Evolutionary conservation across 1,139 yeast species (phyloP).

Genomic region (Yamadazyma siamensis): DNA sequence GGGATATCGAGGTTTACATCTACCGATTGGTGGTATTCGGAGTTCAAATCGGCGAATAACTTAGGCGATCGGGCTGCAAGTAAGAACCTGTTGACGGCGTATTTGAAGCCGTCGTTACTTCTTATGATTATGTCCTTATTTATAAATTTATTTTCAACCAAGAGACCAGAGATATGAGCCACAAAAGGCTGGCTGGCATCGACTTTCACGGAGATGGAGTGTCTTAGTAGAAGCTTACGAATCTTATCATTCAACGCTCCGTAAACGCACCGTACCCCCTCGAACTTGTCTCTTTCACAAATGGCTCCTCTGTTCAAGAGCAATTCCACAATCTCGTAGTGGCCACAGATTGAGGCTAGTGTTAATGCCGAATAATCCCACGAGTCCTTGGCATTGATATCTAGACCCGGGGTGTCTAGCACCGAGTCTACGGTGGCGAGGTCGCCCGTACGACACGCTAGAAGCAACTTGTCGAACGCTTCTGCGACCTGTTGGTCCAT

Average conservation of each 20-base stretch:
- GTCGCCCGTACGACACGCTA: slow-evolving; percentile 71
- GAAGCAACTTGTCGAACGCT: slow-evolving; percentile 46
- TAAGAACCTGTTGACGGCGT: slow-evolving; percentile 38
- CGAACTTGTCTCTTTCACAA: slow-evolving; percentile 75
- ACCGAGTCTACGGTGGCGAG: slow-evolving; percentile 57
- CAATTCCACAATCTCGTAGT: slow-evolving; percentile 55
- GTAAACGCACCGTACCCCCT: slow-evolving; percentile 76
- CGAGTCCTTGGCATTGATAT: slow-evolving; percentile 62
- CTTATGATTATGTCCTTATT: slow-evolving; percentile 13
- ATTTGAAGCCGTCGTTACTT: slow-evolving; percentile 34
- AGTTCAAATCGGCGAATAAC: slow-evolving; percentile 21
- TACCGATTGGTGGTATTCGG: slow-evolving; percentile 22
- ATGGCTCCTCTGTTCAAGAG: slow-evolving; percentile 64
- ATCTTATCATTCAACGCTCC: slow-evolving; percentile 73
- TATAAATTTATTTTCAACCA: slow-evolving; percentile 20
- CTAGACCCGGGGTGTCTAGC: slow-evolving; percentile 49
- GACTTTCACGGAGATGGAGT: slow-evolving; percentile 66
- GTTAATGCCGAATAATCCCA: slow-evolving; percentile 76
- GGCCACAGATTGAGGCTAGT: slow-evolving; percentile 74
- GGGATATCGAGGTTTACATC: slow-evolving; percentile 21
- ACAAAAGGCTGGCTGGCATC: slow-evolving; percentile 76
- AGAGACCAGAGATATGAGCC: slow-evolving; percentile 56
- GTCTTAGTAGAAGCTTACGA: slow-evolving; percentile 53
- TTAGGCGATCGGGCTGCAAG: slow-evolving; percentile 35
- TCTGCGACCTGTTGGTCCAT: slow-evolving; percentile 5